Percentiles rank a stretch among this genome's conserved stretches.
phyloP scores from a whole-genome alignment of 176 grass and related monocot species.

The Elymus sibiricus region DNA sequence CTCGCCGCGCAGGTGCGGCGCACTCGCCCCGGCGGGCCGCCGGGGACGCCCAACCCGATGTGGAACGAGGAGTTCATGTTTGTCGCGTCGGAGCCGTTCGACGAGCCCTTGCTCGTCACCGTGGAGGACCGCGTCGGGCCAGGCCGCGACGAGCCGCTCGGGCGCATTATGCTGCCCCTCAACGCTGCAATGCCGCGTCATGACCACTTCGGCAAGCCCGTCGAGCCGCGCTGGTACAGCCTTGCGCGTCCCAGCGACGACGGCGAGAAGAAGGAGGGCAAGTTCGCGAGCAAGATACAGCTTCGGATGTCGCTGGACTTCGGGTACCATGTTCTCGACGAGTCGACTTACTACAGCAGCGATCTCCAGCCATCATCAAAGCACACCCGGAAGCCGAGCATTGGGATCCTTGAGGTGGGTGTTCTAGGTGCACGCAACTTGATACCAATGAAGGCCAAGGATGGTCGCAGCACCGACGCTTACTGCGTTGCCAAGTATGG shows the following conservation, averaged over 20 bases:
- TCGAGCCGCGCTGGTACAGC: constrained; percentile 72
- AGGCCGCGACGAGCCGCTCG: constrained; percentile 68
- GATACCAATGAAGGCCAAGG: constrained; percentile 82
- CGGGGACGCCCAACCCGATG: constrained; percentile 51
- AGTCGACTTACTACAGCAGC: constrained; percentile 93
- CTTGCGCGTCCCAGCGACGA: constrained; percentile 54
- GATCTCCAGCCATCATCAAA: constrained; percentile 81
- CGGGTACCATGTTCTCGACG: constrained; percentile 92
- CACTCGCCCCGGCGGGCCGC: constrained; percentile 48
- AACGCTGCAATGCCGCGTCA: constrained; percentile 32
- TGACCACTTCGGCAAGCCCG: constrained; percentile 74
- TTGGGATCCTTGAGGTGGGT: constrained; percentile 84
- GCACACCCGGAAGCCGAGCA: constrained; percentile 64
- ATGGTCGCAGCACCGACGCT: constrained; percentile 65
- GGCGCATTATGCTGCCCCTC: constrained; percentile 55
- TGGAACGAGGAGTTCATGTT: constrained; percentile 98
- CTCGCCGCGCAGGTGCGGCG: constrained; percentile 67
- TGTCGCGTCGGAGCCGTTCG: constrained; percentile 80
- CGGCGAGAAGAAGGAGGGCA: constrained; percentile 67
- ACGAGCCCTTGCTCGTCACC: constrained; percentile 72
- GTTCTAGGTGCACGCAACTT: constrained; percentile 75
- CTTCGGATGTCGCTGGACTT: constrained; percentile 70
- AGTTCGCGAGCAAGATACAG: constrained; percentile 86
- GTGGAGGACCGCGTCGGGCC: constrained; percentile 79
- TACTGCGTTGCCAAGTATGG: constrained; percentile 97